These are phyloP conservation scores for Rhizoctonia solani DNA, from an alignment of 1,284 basidiomycete genomes.

Conservation along the genomic window DNA sequence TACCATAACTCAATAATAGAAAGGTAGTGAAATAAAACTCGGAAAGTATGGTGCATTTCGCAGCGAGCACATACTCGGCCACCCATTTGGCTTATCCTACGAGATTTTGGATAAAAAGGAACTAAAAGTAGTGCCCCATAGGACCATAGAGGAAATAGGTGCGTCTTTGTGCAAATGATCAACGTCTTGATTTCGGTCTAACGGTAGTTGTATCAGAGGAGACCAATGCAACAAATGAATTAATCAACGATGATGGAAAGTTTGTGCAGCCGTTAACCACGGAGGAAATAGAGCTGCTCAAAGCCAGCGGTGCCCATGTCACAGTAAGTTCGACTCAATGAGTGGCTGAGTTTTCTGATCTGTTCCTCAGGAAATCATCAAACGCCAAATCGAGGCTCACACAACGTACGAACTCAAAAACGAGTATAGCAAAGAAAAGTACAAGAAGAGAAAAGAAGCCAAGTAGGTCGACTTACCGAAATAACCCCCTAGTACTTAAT, in stretches of 20 bases:
- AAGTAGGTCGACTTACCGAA: constrained; percentile 63
- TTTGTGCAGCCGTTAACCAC: constrained; percentile 77
- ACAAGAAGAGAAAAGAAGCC: constrained; percentile 90
- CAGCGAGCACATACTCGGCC: constrained; percentile 67
- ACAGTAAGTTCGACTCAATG: constrained; percentile 54
- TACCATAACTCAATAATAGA: constrained; percentile 38
- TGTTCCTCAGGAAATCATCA: constrained; percentile 81
- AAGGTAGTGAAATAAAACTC: constrained; percentile 60
- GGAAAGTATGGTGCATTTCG: constrained; percentile 77
- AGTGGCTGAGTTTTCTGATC: constrained; percentile 25
- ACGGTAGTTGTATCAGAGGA: constrained; percentile 61
- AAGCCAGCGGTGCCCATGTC: constrained; percentile 73
- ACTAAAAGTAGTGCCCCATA: constrained; percentile 63
- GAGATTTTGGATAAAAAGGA: constrained; percentile 69
- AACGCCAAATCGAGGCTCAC: constrained; percentile 88
- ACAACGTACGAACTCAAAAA: constrained; percentile 90
- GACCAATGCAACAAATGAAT: constrained; percentile 84
- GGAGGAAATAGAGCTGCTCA: constrained; percentile 80
- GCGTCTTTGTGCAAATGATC: constrained; percentile 40
- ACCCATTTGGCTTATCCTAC: constrained; percentile 76
- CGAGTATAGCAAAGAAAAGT: constrained; percentile 96
- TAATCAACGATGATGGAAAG: constrained; percentile 76
- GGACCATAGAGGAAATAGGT: constrained; percentile 75
- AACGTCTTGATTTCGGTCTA: constrained; percentile 32
- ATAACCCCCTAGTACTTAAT: background rate